phyloP scores from a whole-genome alignment of 2,329 filamentous ascomycete species.

The Talaromyces marneffei region DNA sequence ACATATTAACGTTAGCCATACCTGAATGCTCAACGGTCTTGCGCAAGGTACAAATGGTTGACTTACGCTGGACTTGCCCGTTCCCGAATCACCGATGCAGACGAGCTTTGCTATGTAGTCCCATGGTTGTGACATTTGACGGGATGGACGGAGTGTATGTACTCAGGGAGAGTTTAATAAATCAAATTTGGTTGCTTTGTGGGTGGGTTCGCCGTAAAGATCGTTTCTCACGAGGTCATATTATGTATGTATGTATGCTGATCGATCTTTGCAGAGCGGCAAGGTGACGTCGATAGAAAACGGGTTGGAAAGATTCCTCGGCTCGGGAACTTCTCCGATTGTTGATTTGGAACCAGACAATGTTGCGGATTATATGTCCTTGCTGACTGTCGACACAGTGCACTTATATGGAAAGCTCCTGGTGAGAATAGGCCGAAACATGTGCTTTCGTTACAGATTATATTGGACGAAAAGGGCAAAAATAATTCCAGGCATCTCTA shows the following conservation, averaged over 20 bases:
- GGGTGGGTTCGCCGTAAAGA: background rate
- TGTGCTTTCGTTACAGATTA: background rate
- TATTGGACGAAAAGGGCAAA: background rate
- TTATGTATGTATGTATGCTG: no score
- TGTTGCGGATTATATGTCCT: background rate
- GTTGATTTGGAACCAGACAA: background rate
- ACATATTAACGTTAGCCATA: background rate
- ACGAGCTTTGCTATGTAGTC: constrained; percentile 99
- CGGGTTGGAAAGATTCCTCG: background rate
- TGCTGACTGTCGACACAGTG: background rate
- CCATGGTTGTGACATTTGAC: constrained; percentile 59
- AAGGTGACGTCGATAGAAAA: constrained; percentile 5
- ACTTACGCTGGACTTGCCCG: constrained; percentile 75
- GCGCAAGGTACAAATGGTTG: background rate
- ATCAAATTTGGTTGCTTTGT: background rate
- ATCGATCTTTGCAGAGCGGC: background rate
- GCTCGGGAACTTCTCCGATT: background rate
- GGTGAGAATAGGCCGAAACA: background rate
- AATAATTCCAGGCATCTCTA: background rate
- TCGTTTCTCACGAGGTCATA: background rate
- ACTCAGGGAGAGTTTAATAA: no score
- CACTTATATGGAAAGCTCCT: background rate
- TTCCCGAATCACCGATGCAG: constrained; percentile 93
- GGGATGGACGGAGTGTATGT: no score
- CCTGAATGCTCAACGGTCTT: background rate